Evolutionary conservation across 768 basidiomycete genomes (phyloP).

Genomic region (Paxillus ammoniavirescens): DNA sequence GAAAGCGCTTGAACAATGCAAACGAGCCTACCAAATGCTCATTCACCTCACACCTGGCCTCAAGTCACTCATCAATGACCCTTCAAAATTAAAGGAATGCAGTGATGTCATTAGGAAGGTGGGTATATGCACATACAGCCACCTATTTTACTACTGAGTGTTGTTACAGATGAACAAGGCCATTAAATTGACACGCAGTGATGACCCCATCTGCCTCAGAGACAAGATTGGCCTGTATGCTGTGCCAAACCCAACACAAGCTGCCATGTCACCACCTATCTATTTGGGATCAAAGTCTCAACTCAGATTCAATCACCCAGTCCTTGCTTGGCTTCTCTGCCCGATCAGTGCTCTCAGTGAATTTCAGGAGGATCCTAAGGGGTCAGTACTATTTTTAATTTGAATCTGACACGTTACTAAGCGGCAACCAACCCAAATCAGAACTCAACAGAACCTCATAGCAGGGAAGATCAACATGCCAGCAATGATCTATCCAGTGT

Average conservation of each 20-base stretch:
- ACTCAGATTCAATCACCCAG: constrained; percentile 5
- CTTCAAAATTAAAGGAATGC: background rate
- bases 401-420: background rate
- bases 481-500: background rate
- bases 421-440: background rate
- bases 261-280: background rate
- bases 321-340: background rate
- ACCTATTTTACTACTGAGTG: background rate
- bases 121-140: background rate
- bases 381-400: background rate
- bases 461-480: constrained; percentile 1
- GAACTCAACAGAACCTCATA: background rate
- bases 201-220: background rate
- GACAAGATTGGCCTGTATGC: background rate
- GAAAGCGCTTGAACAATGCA: background rate
- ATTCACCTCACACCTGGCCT: background rate
- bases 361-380: background rate
- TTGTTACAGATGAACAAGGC: background rate
- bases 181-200: background rate
- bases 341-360: background rate
- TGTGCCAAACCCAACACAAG: background rate
- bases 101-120: background rate
- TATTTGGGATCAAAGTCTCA: background rate
- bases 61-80: background rate
- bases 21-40: background rate